These are phyloP conservation scores for Poronia punctata DNA, from an alignment of 495 filamentous ascomycete species.

Conservation along the genomic window DNA sequence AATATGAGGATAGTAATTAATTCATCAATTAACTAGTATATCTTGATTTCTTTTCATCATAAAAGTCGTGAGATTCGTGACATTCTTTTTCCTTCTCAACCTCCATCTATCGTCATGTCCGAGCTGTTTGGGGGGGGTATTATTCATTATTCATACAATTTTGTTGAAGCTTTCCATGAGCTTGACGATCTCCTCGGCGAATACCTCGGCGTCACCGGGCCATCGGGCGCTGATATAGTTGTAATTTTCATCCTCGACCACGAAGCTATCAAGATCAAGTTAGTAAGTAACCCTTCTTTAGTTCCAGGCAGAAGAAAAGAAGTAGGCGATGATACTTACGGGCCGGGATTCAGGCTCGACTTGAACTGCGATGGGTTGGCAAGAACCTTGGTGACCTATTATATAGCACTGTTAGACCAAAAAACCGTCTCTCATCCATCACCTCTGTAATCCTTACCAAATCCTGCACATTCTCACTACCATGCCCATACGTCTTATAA, in stretches of 20 bases:
- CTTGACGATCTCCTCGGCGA: constrained; percentile 40
- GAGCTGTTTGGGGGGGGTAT: too few species aligned
- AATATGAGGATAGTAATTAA: constrained; percentile 5
- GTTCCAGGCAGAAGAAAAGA: neutral
- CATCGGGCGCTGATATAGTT: constrained; percentile 49
- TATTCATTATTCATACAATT: constrained; percentile 9
- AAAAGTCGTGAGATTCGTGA: constrained; percentile 6
- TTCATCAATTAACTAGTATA: constrained; percentile 7
- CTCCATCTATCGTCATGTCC: neutral
- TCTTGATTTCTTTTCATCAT: too few species aligned
- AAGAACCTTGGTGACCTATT: constrained; percentile 42
- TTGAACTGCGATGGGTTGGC: constrained; percentile 42
- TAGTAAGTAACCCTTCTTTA: neutral
- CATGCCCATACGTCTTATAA: constrained; percentile 51
- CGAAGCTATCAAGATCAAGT: constrained; percentile 33
- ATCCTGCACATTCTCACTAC: constrained; percentile 43
- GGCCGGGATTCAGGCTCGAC: constrained; percentile 35
- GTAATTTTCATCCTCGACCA: constrained; percentile 43
- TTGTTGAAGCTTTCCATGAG: constrained; percentile 32
- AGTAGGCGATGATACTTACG: constrained; percentile 32
- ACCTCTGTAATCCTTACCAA: constrained; percentile 23
- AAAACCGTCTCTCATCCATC: neutral
- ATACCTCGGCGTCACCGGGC: constrained; percentile 40
- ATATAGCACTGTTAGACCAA: constrained; percentile 4
- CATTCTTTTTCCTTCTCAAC: neutral